Conservation (phyloP, 805 yeast genomes). For the Nakazawaea populi region DNA sequence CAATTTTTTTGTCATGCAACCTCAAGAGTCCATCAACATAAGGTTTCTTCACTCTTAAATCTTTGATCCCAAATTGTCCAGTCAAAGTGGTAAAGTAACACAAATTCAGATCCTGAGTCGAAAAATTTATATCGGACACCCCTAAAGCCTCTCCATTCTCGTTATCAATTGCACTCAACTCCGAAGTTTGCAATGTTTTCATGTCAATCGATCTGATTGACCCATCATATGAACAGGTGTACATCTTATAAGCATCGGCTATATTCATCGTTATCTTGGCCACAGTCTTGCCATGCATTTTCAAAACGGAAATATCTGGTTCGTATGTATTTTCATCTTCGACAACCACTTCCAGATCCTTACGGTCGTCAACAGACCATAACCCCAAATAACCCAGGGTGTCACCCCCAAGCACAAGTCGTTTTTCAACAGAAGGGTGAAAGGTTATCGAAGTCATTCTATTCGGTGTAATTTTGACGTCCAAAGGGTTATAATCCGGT, state of each 20-base stretch:
- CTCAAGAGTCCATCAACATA: slow-evolving; percentile 40
- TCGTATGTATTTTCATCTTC: slow-evolving; percentile 28
- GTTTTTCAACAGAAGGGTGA: slow-evolving; percentile 65
- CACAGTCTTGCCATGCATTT: slow-evolving; percentile 72
- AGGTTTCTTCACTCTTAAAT: slow-evolving; percentile 37
- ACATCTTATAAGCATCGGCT: slow-evolving; percentile 45
- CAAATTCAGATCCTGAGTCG: slow-evolving; percentile 42
- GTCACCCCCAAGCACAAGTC: slow-evolving; percentile 81
- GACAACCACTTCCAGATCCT: slow-evolving; percentile 34
- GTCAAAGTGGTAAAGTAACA: slow-evolving; percentile 70
- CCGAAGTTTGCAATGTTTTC: slow-evolving; percentile 50
- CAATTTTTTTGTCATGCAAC: slow-evolving; percentile 86
- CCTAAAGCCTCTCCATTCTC: slow-evolving; percentile 56
- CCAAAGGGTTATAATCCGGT: slow-evolving; percentile 58
- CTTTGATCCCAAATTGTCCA: slow-evolving; percentile 77
- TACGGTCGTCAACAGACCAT: slow-evolving; percentile 59
- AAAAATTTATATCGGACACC: slow-evolving; percentile 65
- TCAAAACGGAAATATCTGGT: slow-evolving; percentile 57
- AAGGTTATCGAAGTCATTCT: slow-evolving; percentile 70
- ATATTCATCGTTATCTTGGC: slow-evolving; percentile 55
- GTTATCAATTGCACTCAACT: slow-evolving; percentile 51
- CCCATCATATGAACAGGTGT: slow-evolving; percentile 84
- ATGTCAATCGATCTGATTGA: slow-evolving; percentile 72
- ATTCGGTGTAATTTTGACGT: slow-evolving; percentile 62
- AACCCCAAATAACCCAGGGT: slow-evolving; percentile 81